Evolutionary conservation across 345 rosid species (phyloP).

Genomic region (Melaleuca quinquenervia): DNA sequence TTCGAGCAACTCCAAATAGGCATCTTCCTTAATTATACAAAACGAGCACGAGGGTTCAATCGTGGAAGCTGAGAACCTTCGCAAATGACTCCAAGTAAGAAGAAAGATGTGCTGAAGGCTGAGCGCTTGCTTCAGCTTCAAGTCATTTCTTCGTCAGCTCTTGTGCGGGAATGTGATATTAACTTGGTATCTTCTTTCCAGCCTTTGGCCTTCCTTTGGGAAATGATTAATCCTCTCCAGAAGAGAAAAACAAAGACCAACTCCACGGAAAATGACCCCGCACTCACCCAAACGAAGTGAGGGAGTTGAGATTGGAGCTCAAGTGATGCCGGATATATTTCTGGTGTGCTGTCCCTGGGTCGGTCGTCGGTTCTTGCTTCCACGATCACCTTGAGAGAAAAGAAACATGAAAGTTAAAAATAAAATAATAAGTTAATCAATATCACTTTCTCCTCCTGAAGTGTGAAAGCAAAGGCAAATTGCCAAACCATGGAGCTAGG

Average conservation of each 20-base stretch:
- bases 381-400: background rate
- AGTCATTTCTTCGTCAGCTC: background rate
- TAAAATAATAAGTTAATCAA: no score
- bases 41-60: background rate
- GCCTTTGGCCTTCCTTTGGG: background rate
- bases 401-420: no score
- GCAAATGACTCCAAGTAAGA: background rate
- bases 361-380: background rate
- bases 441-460: no score
- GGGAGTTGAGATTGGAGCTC: background rate
- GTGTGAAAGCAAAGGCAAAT: no score
- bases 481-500: no score
- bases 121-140: background rate
- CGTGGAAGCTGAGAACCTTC: background rate
- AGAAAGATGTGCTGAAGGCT: background rate
- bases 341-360: background rate
- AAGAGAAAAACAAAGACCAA: background rate
- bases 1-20: background rate
- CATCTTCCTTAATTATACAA: background rate
- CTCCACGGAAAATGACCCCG: background rate
- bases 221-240: background rate
- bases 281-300: background rate
- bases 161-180: background rate
- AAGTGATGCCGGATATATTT: background rate
- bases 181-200: background rate